Percentiles rank a stretch among this genome's conserved stretches.
phyloP scores from a whole-genome alignment of 2,329 filamentous ascomycete genomes.

The Colletotrichum sublineola region DNA sequence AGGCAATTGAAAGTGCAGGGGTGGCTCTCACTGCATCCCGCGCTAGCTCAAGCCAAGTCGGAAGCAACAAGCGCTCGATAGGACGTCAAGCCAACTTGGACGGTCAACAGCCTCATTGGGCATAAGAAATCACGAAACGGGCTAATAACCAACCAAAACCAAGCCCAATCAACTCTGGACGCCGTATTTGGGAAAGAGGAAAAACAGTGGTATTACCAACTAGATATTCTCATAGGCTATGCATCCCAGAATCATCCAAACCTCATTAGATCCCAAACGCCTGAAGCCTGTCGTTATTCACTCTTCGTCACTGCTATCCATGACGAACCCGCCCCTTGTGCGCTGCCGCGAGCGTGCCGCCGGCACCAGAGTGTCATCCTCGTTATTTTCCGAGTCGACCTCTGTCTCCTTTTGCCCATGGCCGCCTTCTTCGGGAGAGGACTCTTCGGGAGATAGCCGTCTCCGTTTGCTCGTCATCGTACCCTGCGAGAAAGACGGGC shows the following conservation, averaged over 20 bases:
- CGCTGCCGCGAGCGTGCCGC: slow-evolving; percentile 57
- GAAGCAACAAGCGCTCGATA: neutral
- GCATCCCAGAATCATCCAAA: slow-evolving; percentile 19
- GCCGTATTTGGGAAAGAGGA: neutral
- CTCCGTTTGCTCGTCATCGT: slow-evolving; percentile 32
- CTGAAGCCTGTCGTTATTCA: slow-evolving; percentile 36
- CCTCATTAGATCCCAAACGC: slow-evolving; percentile 15
- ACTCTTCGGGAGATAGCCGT: slow-evolving; percentile 14
- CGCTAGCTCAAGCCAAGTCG: neutral
- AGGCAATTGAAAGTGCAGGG: neutral
- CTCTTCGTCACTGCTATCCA: slow-evolving; percentile 73
- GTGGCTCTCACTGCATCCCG: neutral
- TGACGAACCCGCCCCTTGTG: slow-evolving; percentile 66
- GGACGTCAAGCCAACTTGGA: neutral
- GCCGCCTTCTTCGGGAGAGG: slow-evolving; percentile 9
- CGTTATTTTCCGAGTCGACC: slow-evolving; percentile 47
- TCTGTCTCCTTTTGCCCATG: slow-evolving; percentile 43
- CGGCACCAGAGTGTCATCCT: slow-evolving; percentile 56
- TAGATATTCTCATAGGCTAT: slow-evolving; percentile 28
- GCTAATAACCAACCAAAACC: neutral
- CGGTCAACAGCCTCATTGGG: neutral
- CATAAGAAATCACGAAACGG: neutral
- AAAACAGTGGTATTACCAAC: slow-evolving; percentile 14
- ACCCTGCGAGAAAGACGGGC: slow-evolving; percentile 35
- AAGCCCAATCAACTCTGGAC: too few species aligned